phyloP scores from a whole-genome alignment of 306 rosid species.

The Crotalaria pallida region DNA sequence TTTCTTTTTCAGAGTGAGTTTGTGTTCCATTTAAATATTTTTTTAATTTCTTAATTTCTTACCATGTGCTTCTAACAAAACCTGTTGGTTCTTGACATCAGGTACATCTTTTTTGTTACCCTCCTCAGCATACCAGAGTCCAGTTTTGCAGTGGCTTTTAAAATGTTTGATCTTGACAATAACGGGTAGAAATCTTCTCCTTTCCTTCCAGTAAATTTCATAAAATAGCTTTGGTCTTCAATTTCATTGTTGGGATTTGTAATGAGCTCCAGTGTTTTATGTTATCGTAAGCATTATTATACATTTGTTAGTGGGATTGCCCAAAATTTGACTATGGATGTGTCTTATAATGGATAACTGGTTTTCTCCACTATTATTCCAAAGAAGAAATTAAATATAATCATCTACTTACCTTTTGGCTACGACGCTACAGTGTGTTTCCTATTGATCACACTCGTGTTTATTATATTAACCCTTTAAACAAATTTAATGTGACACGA shows the following conservation, averaged over 20 bases:
- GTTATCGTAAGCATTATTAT: not conserved
- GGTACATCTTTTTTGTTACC: constrained; percentile 75
- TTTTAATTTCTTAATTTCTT: not conserved
- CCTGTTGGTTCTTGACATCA: not conserved
- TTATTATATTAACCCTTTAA: not conserved
- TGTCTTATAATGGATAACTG: not conserved
- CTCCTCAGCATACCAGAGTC: constrained; percentile 76
- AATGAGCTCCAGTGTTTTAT: not conserved
- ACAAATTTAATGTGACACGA: not conserved
- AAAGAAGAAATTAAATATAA: not conserved
- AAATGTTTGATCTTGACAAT: constrained; percentile 77
- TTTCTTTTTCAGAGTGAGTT: constrained; percentile 69
- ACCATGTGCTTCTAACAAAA: not conserved
- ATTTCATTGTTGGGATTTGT: not conserved
- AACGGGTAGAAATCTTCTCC: constrained; percentile 44
- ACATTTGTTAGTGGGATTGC: not conserved
- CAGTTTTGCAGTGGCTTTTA: constrained; percentile 69
- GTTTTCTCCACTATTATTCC: not conserved
- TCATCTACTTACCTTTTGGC: not conserved
- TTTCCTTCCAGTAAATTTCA: not conserved
- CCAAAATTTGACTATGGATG: not conserved
- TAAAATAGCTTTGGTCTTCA: not conserved
- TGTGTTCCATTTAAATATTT: not conserved
- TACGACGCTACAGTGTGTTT: not conserved
- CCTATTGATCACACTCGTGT: not conserved